phyloP scores from a whole-genome alignment of 768 basidiomycete species.

The Kwoniella bestiolae region DNA sequence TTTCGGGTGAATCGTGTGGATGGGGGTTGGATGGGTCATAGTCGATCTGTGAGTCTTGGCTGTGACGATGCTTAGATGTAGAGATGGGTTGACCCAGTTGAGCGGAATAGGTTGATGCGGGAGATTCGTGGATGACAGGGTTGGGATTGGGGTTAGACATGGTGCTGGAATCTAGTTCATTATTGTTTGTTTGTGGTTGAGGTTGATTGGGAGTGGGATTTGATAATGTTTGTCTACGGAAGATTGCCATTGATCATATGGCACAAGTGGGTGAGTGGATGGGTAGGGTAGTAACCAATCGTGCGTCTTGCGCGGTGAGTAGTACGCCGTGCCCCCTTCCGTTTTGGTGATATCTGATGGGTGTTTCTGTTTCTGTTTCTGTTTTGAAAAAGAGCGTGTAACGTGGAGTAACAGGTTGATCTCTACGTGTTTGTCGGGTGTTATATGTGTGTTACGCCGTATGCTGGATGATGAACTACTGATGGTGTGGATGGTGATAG shows the following conservation, averaged over 20 bases:
- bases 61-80: constrained; percentile 2
- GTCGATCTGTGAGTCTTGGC: neutral
- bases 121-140: neutral
- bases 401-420: neutral
- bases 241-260: constrained; percentile 24
- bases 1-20: constrained; percentile 7
- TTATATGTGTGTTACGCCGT: neutral
- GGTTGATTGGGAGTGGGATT: neutral
- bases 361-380: neutral
- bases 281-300: neutral
- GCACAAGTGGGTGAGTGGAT: too few species aligned
- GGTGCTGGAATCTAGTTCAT: neutral
- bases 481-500: too few species aligned
- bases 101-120: constrained; percentile 12
- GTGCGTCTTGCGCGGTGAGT: too few species aligned
- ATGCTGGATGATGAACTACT: too few species aligned
- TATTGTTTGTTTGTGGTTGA: neutral
- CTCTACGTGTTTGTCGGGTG: neutral
- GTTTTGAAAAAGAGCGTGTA: neutral
- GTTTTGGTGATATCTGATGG: too few species aligned
- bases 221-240: constrained; percentile 16
- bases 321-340: neutral
- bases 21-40: too few species aligned
- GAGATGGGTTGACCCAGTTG: neutral
- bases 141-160: neutral